Conservation (phyloP, 140 eudicot genomes). For the Stevia rebaudiana region DNA sequence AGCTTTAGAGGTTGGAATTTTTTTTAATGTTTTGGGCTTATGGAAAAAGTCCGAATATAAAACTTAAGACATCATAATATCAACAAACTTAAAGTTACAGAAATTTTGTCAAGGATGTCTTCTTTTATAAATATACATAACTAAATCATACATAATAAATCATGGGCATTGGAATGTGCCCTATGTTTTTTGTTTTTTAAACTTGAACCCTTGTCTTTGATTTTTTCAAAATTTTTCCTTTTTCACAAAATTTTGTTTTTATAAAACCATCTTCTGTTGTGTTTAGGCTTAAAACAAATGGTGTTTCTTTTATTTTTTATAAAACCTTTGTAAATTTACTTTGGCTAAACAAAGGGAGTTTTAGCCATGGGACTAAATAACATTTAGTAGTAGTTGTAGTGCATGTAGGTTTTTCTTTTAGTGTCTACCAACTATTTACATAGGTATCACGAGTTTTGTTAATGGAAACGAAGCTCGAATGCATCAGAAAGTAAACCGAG, state of each 20-base stretch:
- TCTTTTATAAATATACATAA: constrained; percentile 22
- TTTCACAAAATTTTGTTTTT: background rate
- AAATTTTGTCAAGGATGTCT: constrained; percentile 20
- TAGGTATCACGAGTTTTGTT: constrained; percentile 40
- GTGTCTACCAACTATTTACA: constrained; percentile 26
- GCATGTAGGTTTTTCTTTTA: constrained; percentile 29
- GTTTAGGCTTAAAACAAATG: constrained; percentile 40
- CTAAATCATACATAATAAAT: constrained; percentile 9
- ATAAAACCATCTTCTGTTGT: constrained; percentile 19
- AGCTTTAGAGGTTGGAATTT: constrained; percentile 37
- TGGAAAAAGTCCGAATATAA: constrained; percentile 31
- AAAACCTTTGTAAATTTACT: constrained; percentile 34
- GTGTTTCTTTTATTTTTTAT: constrained; percentile 12
- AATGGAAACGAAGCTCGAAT: constrained; percentile 51
- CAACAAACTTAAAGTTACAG: constrained; percentile 19
- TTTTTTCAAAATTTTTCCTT: constrained; percentile 34
- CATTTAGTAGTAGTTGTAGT: constrained; percentile 31
- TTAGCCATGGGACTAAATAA: constrained; percentile 42
- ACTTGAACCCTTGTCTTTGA: constrained; percentile 54
- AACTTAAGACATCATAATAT: constrained; percentile 16
- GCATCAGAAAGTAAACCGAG: constrained; percentile 58
- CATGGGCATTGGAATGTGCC: constrained; percentile 58
- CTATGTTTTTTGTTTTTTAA: constrained; percentile 34
- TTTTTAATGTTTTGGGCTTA: constrained; percentile 31
- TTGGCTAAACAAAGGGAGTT: constrained; percentile 57